Evolutionary conservation across 768 basidiomycete species (phyloP).

Genomic region (Paxillus involutus): DNA sequence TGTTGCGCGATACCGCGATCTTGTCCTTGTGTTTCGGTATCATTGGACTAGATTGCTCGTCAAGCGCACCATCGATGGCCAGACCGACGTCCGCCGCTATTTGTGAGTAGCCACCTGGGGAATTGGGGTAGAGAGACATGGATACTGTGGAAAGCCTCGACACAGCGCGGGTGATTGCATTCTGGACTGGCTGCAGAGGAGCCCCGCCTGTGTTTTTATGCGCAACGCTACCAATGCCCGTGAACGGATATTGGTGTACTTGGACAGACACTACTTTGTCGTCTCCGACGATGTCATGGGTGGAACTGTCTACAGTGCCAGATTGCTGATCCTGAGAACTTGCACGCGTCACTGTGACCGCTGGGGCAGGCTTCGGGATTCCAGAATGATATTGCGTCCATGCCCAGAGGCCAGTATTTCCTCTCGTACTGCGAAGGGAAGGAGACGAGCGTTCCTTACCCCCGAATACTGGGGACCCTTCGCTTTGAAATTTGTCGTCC

Average conservation of each 20-base stretch:
- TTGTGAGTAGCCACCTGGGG: slow-evolving; percentile 34
- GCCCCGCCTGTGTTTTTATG: slow-evolving; percentile 25
- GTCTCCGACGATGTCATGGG: slow-evolving; percentile 3
- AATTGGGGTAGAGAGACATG: slow-evolving; percentile 46
- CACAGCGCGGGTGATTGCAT: slow-evolving; percentile 40
- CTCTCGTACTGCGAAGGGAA: slow-evolving; percentile 32
- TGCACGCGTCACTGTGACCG: slow-evolving; percentile 22
- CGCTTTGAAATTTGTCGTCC: slow-evolving; percentile 42
- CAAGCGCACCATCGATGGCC: slow-evolving; percentile 38
- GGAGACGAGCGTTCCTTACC: slow-evolving; percentile 62
- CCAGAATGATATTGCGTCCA: slow-evolving; percentile 56
- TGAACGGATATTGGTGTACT: slow-evolving; percentile 22
- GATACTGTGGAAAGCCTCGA: slow-evolving; percentile 42
- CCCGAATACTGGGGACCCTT: slow-evolving; percentile 77
- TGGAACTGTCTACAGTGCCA: slow-evolving; percentile 6
- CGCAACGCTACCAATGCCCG: slow-evolving; percentile 20
- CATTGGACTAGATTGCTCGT: slow-evolving; percentile 39
- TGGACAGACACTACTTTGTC: slow-evolving; percentile 17
- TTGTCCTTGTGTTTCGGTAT: slow-evolving; percentile 36
- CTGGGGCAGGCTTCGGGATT: slow-evolving; percentile 27
- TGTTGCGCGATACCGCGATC: slow-evolving; percentile 14
- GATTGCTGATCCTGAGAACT: slow-evolving; percentile 16
- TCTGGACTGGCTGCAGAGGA: slow-evolving; percentile 42
- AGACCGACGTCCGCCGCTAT: slow-evolving; percentile 30
- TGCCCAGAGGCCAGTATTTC: slow-evolving; percentile 48